Conservation (phyloP, 495 filamentous ascomycete species). For the Penicillium angulare region DNA sequence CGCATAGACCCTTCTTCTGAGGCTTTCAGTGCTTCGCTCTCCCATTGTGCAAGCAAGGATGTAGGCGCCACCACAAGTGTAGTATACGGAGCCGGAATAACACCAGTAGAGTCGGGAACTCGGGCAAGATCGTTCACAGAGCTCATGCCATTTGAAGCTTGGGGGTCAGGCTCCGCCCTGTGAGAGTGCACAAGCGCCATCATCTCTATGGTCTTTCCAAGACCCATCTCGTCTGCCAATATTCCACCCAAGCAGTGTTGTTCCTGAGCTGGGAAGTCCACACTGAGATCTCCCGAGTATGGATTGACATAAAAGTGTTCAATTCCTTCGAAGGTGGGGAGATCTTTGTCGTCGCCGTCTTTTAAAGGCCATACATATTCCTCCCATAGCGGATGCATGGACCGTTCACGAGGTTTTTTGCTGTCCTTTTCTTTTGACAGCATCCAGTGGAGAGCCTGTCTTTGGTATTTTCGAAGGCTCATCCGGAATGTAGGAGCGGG, state of each 20-base stretch:
- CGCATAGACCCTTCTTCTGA: conserved; percentile 79
- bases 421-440: conserved; percentile 85
- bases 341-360: conserved; percentile 77
- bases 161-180: conserved; percentile 52
- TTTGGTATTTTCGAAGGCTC: conserved; percentile 88
- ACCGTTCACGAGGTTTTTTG: conserved; percentile 60
- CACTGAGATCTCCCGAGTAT: conserved; percentile 91
- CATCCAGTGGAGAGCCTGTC: conserved; percentile 95
- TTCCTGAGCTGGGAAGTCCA: conserved; percentile 88
- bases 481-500: conserved; percentile 79
- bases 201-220: conserved; percentile 98
- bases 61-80: conserved; percentile 95
- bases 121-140: conserved; percentile 57
- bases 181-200: conserved; percentile 87
- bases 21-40: conserved; percentile 88
- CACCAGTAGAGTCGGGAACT: conserved; percentile 50
- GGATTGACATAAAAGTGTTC: conserved; percentile 90
- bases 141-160: conserved; percentile 29
- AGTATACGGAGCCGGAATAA: conserved; percentile 76
- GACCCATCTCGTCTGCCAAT: conserved; percentile 86
- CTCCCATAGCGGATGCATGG: conserved; percentile 98
- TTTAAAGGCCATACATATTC: conserved; percentile 87
- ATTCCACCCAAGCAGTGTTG: conserved; percentile 94
- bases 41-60: conserved; percentile 92
- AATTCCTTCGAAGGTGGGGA: conserved; percentile 62